Evolutionary conservation across 2,329 filamentous ascomycete genomes (phyloP), one percentile per base, ranked within the genome.

Genomic region (Clarireedia homoeocarpa): DNA sequence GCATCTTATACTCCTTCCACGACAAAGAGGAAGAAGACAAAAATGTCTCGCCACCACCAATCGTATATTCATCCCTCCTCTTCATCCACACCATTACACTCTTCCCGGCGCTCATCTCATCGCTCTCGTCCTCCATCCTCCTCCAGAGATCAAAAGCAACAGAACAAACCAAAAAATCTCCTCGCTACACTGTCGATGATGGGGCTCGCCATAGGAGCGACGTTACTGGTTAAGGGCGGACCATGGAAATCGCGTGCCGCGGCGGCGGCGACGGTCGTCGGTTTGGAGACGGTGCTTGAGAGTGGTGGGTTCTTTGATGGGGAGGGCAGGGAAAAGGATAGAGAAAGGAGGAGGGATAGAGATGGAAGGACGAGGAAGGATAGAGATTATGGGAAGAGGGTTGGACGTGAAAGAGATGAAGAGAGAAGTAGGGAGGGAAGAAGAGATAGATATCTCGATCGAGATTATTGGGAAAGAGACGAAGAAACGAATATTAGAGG

Each of bases 321-420:
- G 61, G 67, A 70, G 45, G 85, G 68, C 58, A 73, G 75, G 56
- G 69, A 73, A 26, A 72, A 68, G 55, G 70, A 20, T 5, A 34
- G 44, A 12, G 36, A 75, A 2, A 78, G 77, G 85, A 85, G 67
- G 76, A 54, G 79, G 75, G 66, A 67, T 86, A 49, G 75, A 77
- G 36, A 75, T 2, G 78, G 77, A 74, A 73, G 81, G 26, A 69
- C 90, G 85, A 85, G 67, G 76, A 54, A 79, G 75, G 66, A 67
- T 86, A 49, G 75, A 77, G 26, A 77, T 83, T 64, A 74, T 89
- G 71, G 76, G 15, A 30, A 15, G 24, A 7, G 26, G 2, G 24
- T 34, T 27, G 14, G 14, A 17, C 7, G 27, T 9, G 20, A 3
- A 15, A 4, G 17, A 12, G 20, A 34, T 17, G 26, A 27, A 27